These are phyloP conservation scores for Bipolaris zeicola DNA, from an alignment of 2,329 filamentous ascomycete genomes.

Conservation along the genomic window DNA sequence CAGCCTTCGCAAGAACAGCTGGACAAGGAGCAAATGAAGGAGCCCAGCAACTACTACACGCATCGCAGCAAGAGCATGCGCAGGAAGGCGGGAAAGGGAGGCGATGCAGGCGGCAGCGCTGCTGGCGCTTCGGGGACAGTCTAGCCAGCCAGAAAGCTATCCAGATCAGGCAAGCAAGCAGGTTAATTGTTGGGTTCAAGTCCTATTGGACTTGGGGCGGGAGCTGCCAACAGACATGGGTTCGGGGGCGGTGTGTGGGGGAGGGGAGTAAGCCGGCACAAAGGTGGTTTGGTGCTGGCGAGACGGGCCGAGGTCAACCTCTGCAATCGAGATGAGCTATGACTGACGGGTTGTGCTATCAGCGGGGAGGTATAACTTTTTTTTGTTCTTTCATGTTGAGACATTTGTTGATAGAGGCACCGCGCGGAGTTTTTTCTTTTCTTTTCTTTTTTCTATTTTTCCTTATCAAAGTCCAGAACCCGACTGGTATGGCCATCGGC, in stretches of 20 bases:
- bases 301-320: background rate
- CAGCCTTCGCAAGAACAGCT: conserved; percentile 30
- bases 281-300: background rate
- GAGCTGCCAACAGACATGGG: background rate
- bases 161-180: too few relatives aligned
- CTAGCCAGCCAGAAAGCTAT: too few relatives aligned
- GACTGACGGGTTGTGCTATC: background rate
- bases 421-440: background rate
- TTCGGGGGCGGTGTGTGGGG: background rate
- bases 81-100: conserved; percentile 35
- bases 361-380: too few relatives aligned
- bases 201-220: too few relatives aligned
- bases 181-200: too few relatives aligned
- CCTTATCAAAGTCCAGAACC: background rate
- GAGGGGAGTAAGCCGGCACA: background rate
- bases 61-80: conserved; percentile 43
- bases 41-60: conserved; percentile 42
- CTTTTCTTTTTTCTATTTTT: background rate
- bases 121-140: conserved; percentile 2
- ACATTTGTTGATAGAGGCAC: background rate
- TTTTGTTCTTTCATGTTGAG: background rate
- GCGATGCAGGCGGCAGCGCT: conserved; percentile 8
- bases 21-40: conserved; percentile 45
- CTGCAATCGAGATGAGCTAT: background rate
- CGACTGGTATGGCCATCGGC: background rate